Base-by-base conservation (phyloP, 257 asterid genomes). In the Solanum clarkiae region DNA sequence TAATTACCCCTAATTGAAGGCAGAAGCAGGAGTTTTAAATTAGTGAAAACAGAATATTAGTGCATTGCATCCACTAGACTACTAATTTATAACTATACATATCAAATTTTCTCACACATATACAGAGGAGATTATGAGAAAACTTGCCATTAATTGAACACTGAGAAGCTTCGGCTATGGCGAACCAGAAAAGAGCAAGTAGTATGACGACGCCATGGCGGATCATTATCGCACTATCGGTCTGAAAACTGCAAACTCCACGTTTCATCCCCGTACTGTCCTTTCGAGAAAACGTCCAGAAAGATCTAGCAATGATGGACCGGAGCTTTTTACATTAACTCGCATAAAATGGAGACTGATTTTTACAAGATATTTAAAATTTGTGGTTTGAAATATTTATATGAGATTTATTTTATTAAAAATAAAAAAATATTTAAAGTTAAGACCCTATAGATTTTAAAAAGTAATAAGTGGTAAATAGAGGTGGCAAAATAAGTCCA, bases 71-170 rank as follows among this genome's bases (percentile, higher is more conserved):
- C 66, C 7, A 57, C 65, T 57, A 20, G 6, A 72, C 17, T 44
- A 42, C 29, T 44, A 69, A 69, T 69, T 22, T 44, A 11, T 72
- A 72, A 44, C 11, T 12, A 22, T 62, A 62, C 36, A 62, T 62
- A 62, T 62, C 40, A 74, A 7, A 5, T 20, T 36, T 14, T 15
- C 24, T 54, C 36, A 47, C 40, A 80, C n/a, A n/a, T 32, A 56
- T 6, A 57, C 10, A 86, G 20, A 86, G 36, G 20, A 56, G 55
- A 1, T 32, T 69, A 56, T 8, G 77, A 40, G 65, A 51, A 63
- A 15, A 84, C 92, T 88, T 87, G 86, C 97, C 95, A 40, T 89
- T 85, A 75, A 85, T 80, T 14, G 92, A 88, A 47, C 92, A 88
- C 8, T 80, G 63, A 59, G 92, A 90, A 80, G 92, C 90, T 84